Base-by-base conservation (phyloP, 2,329 filamentous ascomycete species). In the Fusarium sarcochroum region DNA sequence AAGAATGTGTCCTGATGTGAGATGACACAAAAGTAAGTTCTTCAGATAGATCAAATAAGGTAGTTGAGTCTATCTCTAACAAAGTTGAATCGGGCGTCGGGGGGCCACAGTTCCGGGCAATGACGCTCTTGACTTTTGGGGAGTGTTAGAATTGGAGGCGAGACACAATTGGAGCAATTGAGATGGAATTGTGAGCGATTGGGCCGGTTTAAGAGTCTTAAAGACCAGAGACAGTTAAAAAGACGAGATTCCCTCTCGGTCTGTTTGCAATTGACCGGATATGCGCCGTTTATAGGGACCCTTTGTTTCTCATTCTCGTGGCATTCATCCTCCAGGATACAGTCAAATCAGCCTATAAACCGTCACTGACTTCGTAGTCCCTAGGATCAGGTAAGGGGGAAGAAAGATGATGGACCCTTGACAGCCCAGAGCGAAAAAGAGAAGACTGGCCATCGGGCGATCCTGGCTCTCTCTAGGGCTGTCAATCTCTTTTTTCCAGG, bases 51-150 rank as follows among this genome's bases (percentile, higher is more conserved):
- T 18, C 27, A 30, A 13, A 30, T 11, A n/a, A n/a, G n/a, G n/a
- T n/a, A 30, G 13, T 18, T 27, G 25, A 40, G 21, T 40, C 20
- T 54, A 52, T 44, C 30, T 32, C 34, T 10, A 32, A 25, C 15
- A 40, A 45, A 18, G 17, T 37, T 58, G 34, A 45, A 47, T 60
- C 62, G 56, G 60, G 42, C 40, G 58, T 67, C 58, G 32, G 63
- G 67, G 66, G 58, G 42, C 34, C 63, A 58, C 67, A 61, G 57
- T 69, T 70, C 63, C 64, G 60, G 55, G 66, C 35, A 60, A 64
- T 70, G 66, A 68, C 63, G 63, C 63, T 68, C 53, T 64, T 44
- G 68, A 68, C 32, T 59, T 58, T 64, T 40, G 9, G 34, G 9
- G 38, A 34, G 18, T 34, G n/a, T 41, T 41, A 54, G 37, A 21